Evolutionary conservation across 768 basidiomycete species (phyloP), one percentile per base, ranked within the genome.

Genomic region (Pisolithus orientalis): DNA sequence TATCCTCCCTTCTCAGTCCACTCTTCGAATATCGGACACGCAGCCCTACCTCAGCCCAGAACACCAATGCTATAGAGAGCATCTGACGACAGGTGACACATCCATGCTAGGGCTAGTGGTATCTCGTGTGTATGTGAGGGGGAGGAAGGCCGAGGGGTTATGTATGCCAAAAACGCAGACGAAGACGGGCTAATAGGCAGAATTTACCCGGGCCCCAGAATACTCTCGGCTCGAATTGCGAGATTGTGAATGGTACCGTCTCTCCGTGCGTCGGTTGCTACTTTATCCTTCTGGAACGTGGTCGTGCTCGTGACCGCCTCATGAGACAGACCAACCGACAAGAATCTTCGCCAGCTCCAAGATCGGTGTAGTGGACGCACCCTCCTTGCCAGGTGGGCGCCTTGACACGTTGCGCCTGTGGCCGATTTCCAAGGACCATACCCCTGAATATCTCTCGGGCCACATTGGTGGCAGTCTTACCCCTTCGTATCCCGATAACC

Each of bases 31-130:
- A 84, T 59, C 44, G 84, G 82, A 13, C 77, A 42, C 80, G 76
- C 50, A 81, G 66, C 55, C 80, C 79, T 29, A 86, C 80, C 61
- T 92, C 88, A 5, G 75, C 76, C 80, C 87, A 90, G 54, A 86
- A 78, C 45, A 82, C 80, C 46, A 93, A 62, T 21, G 82, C 80
- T 0, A 82, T 62, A 1, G 82, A 77, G 11, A 93, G 65, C 14
- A 84, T 85, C 39, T 72, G 66, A 27, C 61, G 65, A 65, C 39
- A 90, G 57, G 14, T 70, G 72, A 6, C 77, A 75, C 88, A 90
- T 90, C 88, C 90, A 91, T 24, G 79, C 80, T 1, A 93, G 65
- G 11, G 73, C 73, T 11, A 78, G 72, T 1, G 89, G 84, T 27
- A 93, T 83, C 65, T 90, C 85, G 0, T 67, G 61, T 7, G 78